Evolutionary conservation across 2,329 filamentous ascomycete genomes (phyloP), one percentile per base, ranked within the genome.

Genomic region (Hypoxylon sp.): DNA sequence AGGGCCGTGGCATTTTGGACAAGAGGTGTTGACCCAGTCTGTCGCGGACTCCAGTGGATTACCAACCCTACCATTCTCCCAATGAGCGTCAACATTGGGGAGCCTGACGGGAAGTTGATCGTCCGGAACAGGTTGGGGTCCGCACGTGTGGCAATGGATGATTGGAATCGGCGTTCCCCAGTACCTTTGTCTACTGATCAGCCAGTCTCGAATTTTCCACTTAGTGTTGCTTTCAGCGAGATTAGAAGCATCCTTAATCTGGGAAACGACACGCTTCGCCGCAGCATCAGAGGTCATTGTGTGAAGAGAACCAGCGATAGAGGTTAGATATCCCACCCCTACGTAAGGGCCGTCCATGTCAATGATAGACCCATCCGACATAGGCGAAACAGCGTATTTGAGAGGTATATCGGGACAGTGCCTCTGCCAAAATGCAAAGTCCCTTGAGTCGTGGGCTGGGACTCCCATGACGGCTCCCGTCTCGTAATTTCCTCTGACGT

Each of bases 161-260:
- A 97, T 94, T 17, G 94, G 94, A 58, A 97, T 97, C 0, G 94
- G 94, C 0, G 94, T 88, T 13, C 94, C 94, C 94, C 94, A 97
- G 78, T 97, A 97, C 70, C 94, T 86, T 79, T 97, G 94, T n/a
- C 94, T 89, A 78, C 93, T 97, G 74, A 97, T 91, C 62, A 97
- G 83, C 94, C 94, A 97, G 80, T 97, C 94, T 66, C 93, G 86
- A 26, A 97, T 84, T 56, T 92, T 89, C 93, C 93, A 97, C 68
- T 88, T 92, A 65, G 92, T 89, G 8, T 87, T 83, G n/a, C 83
- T 78, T 63, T 88, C 84, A 9, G 89, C 92, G n/a, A 89, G 82
- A 1, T 83, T 80, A 4, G 87, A 86, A 2, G 83, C 79, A 2
- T 78, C 74, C 67, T 87, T 80, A 1, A 91, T 84, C 72, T 87